A percentile compares a stretch with the other conserved stretches of the same genome.
Evolutionary conservation across 1,139 yeast species (phyloP).

Genomic region (Saccharomyces hybrid): DNA sequence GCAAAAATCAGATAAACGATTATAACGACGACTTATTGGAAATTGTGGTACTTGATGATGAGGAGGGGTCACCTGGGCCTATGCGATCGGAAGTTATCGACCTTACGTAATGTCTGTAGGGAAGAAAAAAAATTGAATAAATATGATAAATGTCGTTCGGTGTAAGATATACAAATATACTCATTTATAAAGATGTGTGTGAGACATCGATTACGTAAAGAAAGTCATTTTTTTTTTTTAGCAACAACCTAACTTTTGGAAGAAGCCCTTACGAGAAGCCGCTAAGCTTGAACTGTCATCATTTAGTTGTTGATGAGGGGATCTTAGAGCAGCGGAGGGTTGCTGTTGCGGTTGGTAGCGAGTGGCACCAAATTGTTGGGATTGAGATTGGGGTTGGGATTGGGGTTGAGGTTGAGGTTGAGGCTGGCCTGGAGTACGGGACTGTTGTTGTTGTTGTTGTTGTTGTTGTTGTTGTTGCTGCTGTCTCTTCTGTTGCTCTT

Average conservation of each 20-base stretch:
- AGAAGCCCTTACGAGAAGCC: slow-evolving; percentile 34
- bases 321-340: slow-evolving; percentile 13
- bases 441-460: slow-evolving; percentile 4
- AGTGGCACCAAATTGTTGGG: slow-evolving; percentile 14
- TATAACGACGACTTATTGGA: not conserved
- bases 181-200: not conserved
- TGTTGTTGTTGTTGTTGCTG: slow-evolving; percentile 14
- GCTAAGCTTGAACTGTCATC: slow-evolving; percentile 21
- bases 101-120: not conserved
- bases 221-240: slow-evolving; percentile 8
- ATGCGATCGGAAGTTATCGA: not conserved
- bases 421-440: slow-evolving; percentile 10
- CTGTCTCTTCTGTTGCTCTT: slow-evolving; percentile 25
- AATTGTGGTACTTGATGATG: not conserved
- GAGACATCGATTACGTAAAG: not conserved
- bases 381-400: slow-evolving; percentile 25
- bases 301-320: slow-evolving; percentile 18
- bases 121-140: not conserved
- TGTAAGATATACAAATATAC: not conserved
- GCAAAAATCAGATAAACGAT: not conserved
- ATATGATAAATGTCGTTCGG: not conserved
- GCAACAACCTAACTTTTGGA: slow-evolving; percentile 36
- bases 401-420: slow-evolving; percentile 9
- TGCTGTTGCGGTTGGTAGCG: slow-evolving; percentile 23
- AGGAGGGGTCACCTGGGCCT: not conserved